Base-by-base conservation (phyloP, 2,329 filamentous ascomycete genomes). In the Coniella lustricola region DNA sequence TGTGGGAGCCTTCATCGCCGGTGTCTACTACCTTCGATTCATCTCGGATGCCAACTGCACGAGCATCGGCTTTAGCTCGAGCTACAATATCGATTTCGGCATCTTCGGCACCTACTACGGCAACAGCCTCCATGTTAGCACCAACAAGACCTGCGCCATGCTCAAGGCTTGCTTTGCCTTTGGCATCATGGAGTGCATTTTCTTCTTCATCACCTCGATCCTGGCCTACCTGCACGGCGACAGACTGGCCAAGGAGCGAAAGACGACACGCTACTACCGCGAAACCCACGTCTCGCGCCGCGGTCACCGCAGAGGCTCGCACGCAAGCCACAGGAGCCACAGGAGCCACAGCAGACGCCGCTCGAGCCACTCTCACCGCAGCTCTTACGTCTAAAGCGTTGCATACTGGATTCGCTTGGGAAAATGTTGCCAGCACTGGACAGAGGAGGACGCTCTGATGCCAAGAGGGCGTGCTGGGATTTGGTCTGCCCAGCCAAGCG, bases 101-200 rank as follows among this genome's bases (percentile, higher is more conserved):
- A 70, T 76, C 12, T 78, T 87, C 53, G 76, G 79, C 25, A 72
- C 67, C 54, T 78, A 78, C 37, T 70, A 67, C 25, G 64, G 76
- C 32, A 73, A 73, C 41, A 68, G 67, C 44, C 74, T 80, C 50
- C 65, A 74, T 36, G 61, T 82, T 35, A 66, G 75, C 46, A 66
- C 82, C 33, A 75, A 87, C 66, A 91, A 91, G 74, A 80, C 81
- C 4, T 97, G 91, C 69, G 79, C 85, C 43, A 93, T 96, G 88
- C 79, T 95, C 61, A 97, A 96, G 77, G 85, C 90, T 1, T 77
- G 75, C 56, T 97, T 89, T 68, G 91, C 89, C 3, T 83, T 96
- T 57, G 89, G 80, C 42, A 96, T 97, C 65, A 94, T 96, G 76
- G 87, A 93, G 65, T 72, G 74, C 56, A 71, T 93, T 55, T 84